Percentiles rank a stretch among this genome's conserved stretches.
phyloP scores from a whole-genome alignment of 2,329 filamentous ascomycete species.

The Botrytis paeoniae region DNA sequence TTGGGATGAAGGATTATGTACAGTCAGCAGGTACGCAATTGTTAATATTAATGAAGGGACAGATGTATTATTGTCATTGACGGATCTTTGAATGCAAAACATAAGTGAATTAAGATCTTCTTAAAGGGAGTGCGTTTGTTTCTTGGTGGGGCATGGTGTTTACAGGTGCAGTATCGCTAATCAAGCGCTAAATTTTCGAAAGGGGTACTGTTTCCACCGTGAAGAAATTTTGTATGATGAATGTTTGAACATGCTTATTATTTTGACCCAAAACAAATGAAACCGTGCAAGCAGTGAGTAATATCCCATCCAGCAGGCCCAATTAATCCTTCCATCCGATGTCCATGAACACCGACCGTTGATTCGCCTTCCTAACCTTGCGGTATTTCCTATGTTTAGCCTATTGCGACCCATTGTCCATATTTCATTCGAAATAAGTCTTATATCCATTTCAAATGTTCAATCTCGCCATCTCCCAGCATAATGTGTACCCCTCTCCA shows the following conservation, averaged over 20 bases:
- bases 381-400: background rate
- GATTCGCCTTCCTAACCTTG: background rate
- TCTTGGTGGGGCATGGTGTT: background rate
- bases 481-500: slow-evolving; percentile 8
- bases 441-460: background rate
- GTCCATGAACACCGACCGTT: background rate
- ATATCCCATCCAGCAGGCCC: background rate
- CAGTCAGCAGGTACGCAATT: background rate
- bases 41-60: background rate
- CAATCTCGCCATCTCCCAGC: background rate
- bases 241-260: background rate
- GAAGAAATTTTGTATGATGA: background rate
- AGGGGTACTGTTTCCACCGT: background rate
- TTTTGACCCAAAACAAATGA: background rate
- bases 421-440: background rate
- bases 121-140: background rate
- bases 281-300: background rate
- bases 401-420: background rate
- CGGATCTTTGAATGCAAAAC: background rate
- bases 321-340: background rate
- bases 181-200: background rate
- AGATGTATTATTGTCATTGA: background rate
- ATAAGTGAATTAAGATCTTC: background rate
- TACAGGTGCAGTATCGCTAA: background rate
- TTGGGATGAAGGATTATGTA: background rate